A percentile compares a stretch with the other conserved stretches of the same genome.
These are phyloP conservation scores for Salix purpurea DNA, from an alignment of 345 rosid genomes.

Conservation along the genomic window DNA sequence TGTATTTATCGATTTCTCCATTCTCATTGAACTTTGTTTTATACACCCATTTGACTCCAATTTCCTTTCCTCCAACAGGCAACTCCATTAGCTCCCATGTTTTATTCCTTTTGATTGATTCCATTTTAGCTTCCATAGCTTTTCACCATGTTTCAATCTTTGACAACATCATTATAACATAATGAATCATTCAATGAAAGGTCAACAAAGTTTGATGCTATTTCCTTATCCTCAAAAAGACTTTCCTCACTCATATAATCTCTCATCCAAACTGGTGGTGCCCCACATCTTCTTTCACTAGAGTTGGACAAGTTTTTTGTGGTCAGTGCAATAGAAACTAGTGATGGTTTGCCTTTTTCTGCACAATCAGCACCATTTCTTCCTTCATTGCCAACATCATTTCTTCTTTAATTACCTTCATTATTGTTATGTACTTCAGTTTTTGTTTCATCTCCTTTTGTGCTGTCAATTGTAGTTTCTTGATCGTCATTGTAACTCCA, in stretches of 20 bases:
- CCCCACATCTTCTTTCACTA: no score
- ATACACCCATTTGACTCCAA: no score
- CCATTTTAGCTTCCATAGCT: not conserved
- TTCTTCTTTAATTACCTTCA: no score
- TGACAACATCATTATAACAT: not conserved
- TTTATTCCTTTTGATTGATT: not conserved
- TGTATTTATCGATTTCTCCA: no score
- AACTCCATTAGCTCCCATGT: not conserved
- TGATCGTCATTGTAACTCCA: not conserved
- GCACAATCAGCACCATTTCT: no score
- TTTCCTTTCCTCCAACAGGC: not conserved
- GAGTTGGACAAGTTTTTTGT: no score
- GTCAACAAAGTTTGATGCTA: not conserved
- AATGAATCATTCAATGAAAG: not conserved
- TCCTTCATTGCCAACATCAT: fast-evolving
- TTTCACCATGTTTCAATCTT: not conserved
- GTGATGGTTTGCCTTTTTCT: no score
- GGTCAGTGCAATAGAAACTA: no score
- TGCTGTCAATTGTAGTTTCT: no score
- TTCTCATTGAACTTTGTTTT: not conserved
- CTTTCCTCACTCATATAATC: not conserved
- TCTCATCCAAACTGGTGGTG: no score
- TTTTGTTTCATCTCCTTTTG: no score
- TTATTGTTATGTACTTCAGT: not conserved
- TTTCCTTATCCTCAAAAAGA: not conserved